These are phyloP conservation scores for Botrytis fragariae DNA, from an alignment of 2,329 filamentous ascomycete genomes.

Conservation along the genomic window DNA sequence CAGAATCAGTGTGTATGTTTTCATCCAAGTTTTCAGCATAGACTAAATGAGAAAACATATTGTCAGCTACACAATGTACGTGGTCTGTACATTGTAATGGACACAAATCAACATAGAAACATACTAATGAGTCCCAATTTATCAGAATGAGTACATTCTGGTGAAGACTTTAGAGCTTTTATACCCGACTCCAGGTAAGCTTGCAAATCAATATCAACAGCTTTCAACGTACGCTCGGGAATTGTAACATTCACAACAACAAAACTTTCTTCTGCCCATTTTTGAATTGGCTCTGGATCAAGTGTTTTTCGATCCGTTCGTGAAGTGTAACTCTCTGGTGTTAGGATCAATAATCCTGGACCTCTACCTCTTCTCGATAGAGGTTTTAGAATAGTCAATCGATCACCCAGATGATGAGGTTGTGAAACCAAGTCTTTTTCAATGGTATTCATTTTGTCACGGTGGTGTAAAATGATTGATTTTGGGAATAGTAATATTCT, in stretches of 20 bases:
- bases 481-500: not conserved
- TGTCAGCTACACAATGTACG: not conserved
- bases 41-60: conserved; percentile 7
- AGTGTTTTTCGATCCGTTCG: conserved; percentile 26
- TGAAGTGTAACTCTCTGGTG: conserved; percentile 23
- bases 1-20: not conserved
- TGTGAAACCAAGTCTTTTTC: not conserved
- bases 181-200: conserved; percentile 8
- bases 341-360: conserved; percentile 39
- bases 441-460: not conserved
- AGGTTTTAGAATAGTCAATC: conserved; percentile 20
- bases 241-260: conserved; percentile 24
- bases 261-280: conserved; percentile 43
- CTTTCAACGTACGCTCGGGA: not conserved
- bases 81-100: not conserved
- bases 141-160: conserved; percentile 14
- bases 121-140: conserved; percentile 13
- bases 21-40: conserved; percentile 10
- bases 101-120: conserved; percentile 1
- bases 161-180: conserved; percentile 16
- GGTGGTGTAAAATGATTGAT: no score
- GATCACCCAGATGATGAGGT: not conserved
- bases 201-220: not conserved
- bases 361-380: conserved; percentile 37
- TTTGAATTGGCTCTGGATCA: conserved; percentile 36